A percentile compares a stretch with the other conserved stretches of the same genome.
Conservation (phyloP, 2,329 filamentous ascomycete species). For the Pseudocercospora ulei region DNA sequence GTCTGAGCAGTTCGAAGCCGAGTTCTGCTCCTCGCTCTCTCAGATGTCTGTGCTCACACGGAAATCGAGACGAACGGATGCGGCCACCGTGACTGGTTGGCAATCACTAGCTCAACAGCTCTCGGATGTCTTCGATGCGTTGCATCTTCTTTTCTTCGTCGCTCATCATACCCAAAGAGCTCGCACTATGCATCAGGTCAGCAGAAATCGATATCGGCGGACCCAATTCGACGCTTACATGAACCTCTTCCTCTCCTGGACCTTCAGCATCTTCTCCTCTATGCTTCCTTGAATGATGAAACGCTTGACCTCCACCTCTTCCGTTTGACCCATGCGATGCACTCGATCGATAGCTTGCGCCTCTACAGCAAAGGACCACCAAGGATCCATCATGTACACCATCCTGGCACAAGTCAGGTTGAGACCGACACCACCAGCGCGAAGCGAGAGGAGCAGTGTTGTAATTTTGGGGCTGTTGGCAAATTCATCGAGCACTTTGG, state of each 20-base stretch:
- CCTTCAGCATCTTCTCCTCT: conserved; percentile 84
- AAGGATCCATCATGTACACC: conserved; percentile 99
- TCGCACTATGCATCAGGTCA: conserved; percentile 56
- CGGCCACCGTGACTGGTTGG: too few species aligned
- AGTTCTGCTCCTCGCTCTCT: too few species aligned
- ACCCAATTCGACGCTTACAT: conserved; percentile 53
- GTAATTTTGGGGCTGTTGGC: conserved; percentile 48
- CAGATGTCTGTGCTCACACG: too few species aligned
- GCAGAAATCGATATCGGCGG: conserved; percentile 10
- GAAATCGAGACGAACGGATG: too few species aligned
- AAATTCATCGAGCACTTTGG: conserved; percentile 68
- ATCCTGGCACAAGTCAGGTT: conserved; percentile 81
- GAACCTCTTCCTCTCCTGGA: conserved; percentile 94
- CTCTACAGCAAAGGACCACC: conserved; percentile 97
- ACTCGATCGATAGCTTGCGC: conserved; percentile 96
- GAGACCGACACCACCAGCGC: conserved; percentile 85
- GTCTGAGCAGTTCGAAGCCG: too few species aligned
- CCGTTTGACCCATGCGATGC: conserved; percentile 88
- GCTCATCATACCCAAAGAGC: conserved; percentile 83
- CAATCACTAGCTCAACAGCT: conserved; percentile 62
- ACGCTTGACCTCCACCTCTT: conserved; percentile 72
- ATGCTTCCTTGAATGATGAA: conserved; percentile 88
- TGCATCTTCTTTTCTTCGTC: conserved; percentile 88
- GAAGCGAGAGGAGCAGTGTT: conserved; percentile 71
- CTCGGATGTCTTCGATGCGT: conserved; percentile 85